Evolutionary conservation across 768 basidiomycete species (phyloP).

Genomic region (Suillus brevipes): DNA sequence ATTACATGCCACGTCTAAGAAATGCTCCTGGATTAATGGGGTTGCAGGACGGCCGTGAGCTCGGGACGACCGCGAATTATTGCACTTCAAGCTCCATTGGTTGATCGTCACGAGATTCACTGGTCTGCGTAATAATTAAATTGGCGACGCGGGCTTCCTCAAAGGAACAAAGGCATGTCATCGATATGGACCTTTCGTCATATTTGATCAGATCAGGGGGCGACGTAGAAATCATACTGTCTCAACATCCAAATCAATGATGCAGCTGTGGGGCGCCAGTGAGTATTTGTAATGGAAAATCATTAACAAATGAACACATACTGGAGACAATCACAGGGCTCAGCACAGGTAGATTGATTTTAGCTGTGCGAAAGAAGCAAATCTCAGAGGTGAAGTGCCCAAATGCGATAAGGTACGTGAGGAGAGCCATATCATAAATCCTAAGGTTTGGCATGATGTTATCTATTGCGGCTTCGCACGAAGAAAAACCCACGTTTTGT

Average conservation of each 20-base stretch:
- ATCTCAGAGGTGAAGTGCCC: slow-evolving; percentile 87
- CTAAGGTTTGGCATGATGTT: slow-evolving; percentile 39
- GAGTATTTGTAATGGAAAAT: slow-evolving; percentile 7
- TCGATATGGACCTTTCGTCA: background rate
- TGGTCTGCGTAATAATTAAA: background rate
- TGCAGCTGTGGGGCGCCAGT: slow-evolving; percentile 42
- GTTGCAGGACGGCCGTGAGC: background rate
- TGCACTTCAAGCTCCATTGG: background rate
- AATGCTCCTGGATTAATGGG: background rate
- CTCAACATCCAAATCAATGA: slow-evolving; percentile 84
- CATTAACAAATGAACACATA: slow-evolving; percentile 41
- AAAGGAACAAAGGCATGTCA: background rate
- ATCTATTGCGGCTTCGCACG: slow-evolving; percentile 13
- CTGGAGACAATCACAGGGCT: slow-evolving; percentile 85
- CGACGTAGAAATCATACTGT: slow-evolving; percentile 81
- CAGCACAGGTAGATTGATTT: slow-evolving; percentile 55
- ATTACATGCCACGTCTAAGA: background rate
- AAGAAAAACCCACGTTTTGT: slow-evolving; percentile 63
- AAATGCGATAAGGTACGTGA: slow-evolving; percentile 89
- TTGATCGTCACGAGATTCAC: background rate
- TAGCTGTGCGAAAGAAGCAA: slow-evolving; percentile 77
- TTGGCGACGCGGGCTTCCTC: background rate
- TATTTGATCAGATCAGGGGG: slow-evolving; percentile 21
- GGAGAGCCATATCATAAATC: slow-evolving; percentile 84
- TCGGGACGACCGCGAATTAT: background rate